Percentiles rank a stretch among this genome's conserved stretches.
Conservation (phyloP, 768 basidiomycete genomes). For the Suillus sp. region DNA sequence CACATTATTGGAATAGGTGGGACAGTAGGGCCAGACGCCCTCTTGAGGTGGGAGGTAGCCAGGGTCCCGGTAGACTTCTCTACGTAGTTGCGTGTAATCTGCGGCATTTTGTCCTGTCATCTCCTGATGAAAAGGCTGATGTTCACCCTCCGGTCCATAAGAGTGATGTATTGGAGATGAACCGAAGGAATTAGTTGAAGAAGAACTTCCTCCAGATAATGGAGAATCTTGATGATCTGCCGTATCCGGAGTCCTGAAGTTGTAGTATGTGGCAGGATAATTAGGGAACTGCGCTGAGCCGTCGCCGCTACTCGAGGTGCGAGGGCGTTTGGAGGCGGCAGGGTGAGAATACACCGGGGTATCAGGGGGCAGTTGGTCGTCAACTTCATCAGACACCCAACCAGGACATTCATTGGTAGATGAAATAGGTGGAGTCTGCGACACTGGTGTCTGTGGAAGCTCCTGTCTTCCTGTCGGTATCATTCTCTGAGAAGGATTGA, state of each 20-base stretch:
- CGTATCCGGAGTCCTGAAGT: not conserved
- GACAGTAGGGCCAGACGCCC: not conserved
- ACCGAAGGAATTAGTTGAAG: not conserved
- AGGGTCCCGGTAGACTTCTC: not conserved
- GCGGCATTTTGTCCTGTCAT: not conserved
- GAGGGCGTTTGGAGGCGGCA: slow-evolving; percentile 20
- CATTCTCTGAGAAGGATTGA: slow-evolving; percentile 19
- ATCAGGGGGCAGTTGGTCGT: slow-evolving; percentile 16
- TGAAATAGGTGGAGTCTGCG: slow-evolving; percentile 16
- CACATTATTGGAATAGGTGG: not conserved
- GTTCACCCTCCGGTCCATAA: not conserved
- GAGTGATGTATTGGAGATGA: slow-evolving; percentile 1
- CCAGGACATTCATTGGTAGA: slow-evolving; percentile 16
- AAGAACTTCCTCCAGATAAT: slow-evolving; percentile 4
- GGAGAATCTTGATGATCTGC: slow-evolving; percentile 7
- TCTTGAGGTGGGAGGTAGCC: not conserved
- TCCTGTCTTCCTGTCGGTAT: slow-evolving; percentile 31
- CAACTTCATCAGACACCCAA: slow-evolving; percentile 18
- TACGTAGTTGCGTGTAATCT: not conserved
- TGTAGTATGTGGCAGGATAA: not conserved
- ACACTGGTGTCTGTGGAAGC: slow-evolving; percentile 10
- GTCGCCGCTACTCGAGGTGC: slow-evolving; percentile 1
- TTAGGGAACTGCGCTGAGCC: not conserved
- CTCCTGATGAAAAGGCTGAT: not conserved
- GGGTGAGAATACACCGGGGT: slow-evolving; percentile 13